A percentile compares a stretch with the other conserved stretches of the same genome.
Evolutionary conservation across 306 rosid genomes (phyloP).

Genomic region (Prunus salicina): DNA sequence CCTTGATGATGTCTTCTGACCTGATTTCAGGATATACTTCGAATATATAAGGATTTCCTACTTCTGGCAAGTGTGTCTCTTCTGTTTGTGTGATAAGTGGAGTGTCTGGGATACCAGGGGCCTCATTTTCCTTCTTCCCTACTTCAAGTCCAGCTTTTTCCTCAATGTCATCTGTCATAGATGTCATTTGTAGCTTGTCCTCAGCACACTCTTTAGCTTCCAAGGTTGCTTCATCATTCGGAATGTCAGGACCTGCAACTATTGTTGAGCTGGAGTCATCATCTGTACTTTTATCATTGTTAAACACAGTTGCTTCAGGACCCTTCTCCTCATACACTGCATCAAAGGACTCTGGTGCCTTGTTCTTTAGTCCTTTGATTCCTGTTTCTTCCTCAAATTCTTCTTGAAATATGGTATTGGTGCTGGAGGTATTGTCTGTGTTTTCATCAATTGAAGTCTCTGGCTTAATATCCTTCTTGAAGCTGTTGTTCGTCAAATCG

Average conservation of each 20-base stretch:
- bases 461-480: no score
- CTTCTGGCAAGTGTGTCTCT: background rate
- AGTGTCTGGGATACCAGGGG: background rate
- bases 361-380: no score
- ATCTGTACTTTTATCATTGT: no score
- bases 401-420: no score
- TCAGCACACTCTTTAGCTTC: background rate
- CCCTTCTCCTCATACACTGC: background rate
- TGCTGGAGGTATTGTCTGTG: no score
- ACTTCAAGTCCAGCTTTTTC: background rate
- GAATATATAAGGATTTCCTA: constrained; percentile 3
- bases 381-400: no score
- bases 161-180: background rate
- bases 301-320: background rate
- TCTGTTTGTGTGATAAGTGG: background rate
- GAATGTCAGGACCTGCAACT: no score
- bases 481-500: no score
- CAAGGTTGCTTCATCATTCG: background rate
- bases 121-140: background rate
- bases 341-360: background rate
- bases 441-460: no score
- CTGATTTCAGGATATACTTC: constrained; percentile 2
- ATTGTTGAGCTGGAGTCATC: no score
- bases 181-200: background rate
- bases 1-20: constrained; percentile 5